These are phyloP conservation scores for Baudoinia panamericana DNA, from an alignment of 495 filamentous ascomycete species.

Conservation along the genomic window DNA sequence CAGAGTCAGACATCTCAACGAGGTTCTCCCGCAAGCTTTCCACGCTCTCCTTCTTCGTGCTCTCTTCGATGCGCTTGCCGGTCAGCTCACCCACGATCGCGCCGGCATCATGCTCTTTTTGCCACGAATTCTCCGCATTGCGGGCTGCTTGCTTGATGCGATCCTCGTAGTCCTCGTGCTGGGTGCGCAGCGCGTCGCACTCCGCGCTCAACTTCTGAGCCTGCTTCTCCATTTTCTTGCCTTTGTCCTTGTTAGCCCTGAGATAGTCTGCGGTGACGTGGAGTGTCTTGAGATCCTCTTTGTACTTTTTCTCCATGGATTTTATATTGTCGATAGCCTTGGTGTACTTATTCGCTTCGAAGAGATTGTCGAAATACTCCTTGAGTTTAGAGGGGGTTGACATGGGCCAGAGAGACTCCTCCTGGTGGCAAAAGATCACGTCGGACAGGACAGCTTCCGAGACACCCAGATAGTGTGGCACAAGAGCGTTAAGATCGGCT, in stretches of 20 bases:
- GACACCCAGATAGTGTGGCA: slow-evolving; percentile 81
- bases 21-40: slow-evolving; percentile 56
- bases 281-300: slow-evolving; percentile 53
- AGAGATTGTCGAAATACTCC: slow-evolving; percentile 93
- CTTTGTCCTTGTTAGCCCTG: slow-evolving; percentile 77
- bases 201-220: slow-evolving; percentile 53
- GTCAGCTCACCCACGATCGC: slow-evolving; percentile 57
- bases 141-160: slow-evolving; percentile 43
- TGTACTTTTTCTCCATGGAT: slow-evolving; percentile 65
- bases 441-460: slow-evolving; percentile 78
- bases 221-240: slow-evolving; percentile 52
- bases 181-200: slow-evolving; percentile 50
- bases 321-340: slow-evolving; percentile 96
- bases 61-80: slow-evolving; percentile 59
- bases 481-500: slow-evolving; percentile 47
- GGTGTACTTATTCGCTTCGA: slow-evolving; percentile 91
- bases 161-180: slow-evolving; percentile 43
- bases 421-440: slow-evolving; percentile 98
- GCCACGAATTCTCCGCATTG: slow-evolving; percentile 46
- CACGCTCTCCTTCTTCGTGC: slow-evolving; percentile 49
- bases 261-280: slow-evolving; percentile 61
- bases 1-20: slow-evolving; percentile 60
- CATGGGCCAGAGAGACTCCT: slow-evolving; percentile 96
- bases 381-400: slow-evolving; percentile 75
- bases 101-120: slow-evolving; percentile 47